A percentile compares a stretch with the other conserved stretches of the same genome.
These are phyloP conservation scores for Suillus occidentalis DNA, from an alignment of 768 basidiomycete genomes.

Conservation along the genomic window DNA sequence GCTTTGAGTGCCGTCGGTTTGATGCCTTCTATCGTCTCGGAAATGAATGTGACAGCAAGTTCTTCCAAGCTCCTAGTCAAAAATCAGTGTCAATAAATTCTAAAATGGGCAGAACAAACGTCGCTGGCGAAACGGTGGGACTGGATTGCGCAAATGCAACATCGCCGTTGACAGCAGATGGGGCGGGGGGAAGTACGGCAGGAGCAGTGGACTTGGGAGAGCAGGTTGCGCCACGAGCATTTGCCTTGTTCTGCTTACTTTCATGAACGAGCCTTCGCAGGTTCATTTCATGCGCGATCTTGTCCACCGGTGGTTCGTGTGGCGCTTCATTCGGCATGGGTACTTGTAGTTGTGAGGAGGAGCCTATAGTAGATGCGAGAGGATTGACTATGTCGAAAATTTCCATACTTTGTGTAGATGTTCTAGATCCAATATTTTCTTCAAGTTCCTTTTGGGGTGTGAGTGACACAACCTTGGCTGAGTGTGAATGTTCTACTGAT, in stretches of 20 bases:
- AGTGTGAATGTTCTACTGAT: not conserved
- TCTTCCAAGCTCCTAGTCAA: conserved; percentile 40
- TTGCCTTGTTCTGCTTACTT: conserved; percentile 39
- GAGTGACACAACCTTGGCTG: conserved; percentile 18
- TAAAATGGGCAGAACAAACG: conserved; percentile 1
- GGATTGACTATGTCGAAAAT: not conserved
- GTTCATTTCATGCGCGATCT: conserved; percentile 42
- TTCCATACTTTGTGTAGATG: conserved; percentile 33
- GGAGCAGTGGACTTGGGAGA: not conserved
- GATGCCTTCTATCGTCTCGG: conserved; percentile 51
- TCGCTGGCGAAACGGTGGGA: not conserved
- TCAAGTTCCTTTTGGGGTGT: conserved; percentile 47
- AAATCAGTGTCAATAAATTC: not conserved
- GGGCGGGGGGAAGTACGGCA: conserved; percentile 3
- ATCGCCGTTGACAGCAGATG: conserved; percentile 1
- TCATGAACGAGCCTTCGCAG: conserved; percentile 27
- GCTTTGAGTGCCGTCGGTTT: conserved; percentile 26
- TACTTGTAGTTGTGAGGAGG: conserved; percentile 1
- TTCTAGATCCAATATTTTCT: conserved; percentile 40
- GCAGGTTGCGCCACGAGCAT: conserved; percentile 29
- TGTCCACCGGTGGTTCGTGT: conserved; percentile 16
- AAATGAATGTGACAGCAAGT: conserved; percentile 57
- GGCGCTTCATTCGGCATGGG: not conserved
- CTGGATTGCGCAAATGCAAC: not conserved
- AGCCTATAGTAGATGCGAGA: not conserved